Evolutionary conservation across 2,329 filamentous ascomycete species (phyloP).

Genomic region (Ophiostoma ulmi): DNA sequence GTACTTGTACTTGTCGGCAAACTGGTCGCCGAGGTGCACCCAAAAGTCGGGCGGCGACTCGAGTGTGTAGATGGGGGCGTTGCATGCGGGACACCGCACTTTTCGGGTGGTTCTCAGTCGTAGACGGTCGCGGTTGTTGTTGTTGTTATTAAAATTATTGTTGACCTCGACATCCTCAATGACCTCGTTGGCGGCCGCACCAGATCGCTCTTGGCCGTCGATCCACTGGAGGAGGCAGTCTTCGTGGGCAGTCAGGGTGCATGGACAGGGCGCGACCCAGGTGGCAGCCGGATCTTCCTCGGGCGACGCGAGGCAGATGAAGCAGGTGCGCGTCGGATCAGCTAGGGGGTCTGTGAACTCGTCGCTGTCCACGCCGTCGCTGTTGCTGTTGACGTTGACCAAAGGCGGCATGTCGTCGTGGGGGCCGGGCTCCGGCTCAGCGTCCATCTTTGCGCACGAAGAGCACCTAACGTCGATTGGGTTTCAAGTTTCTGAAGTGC

Average conservation of each 20-base stretch:
- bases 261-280: conserved; percentile 88
- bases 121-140: neutral
- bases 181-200: neutral
- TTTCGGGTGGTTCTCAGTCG: conserved; percentile 34
- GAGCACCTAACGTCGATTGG: neutral
- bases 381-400: neutral
- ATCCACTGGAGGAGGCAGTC: conserved; percentile 88
- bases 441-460: neutral
- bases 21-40: conserved; percentile 58
- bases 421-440: neutral
- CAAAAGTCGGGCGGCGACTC: conserved; percentile 64
- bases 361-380: neutral
- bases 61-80: conserved; percentile 69
- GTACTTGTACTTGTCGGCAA: conserved; percentile 51
- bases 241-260: conserved; percentile 86
- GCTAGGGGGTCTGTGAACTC: neutral
- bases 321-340: conserved; percentile 43
- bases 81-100: conserved; percentile 85
- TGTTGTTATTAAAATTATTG: conserved; percentile 36
- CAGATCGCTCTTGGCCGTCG: conserved; percentile 56
- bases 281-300: conserved; percentile 43
- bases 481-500: neutral
- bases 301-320: conserved; percentile 58
- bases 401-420: conserved; percentile 3
- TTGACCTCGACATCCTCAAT: neutral